These are phyloP conservation scores for Diplodia sapinea DNA, from an alignment of 2,329 filamentous ascomycete genomes.

Conservation along the genomic window DNA sequence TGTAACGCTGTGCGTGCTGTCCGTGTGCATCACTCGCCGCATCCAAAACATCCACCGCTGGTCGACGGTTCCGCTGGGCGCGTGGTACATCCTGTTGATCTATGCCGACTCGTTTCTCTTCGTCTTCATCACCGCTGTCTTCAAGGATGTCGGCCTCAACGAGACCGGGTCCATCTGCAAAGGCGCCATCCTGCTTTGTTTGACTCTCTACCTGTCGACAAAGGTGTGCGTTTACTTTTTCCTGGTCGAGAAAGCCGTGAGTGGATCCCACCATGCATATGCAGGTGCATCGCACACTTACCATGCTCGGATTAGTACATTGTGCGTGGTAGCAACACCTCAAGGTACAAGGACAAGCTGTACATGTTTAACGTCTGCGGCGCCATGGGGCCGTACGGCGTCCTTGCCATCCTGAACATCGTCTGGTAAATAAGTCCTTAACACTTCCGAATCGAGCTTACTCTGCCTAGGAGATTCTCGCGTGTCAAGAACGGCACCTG, in stretches of 20 bases:
- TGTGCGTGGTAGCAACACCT: constrained; percentile 9
- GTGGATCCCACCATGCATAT: background rate
- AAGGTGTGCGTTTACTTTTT: constrained; percentile 19
- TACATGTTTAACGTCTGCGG: constrained; percentile 10
- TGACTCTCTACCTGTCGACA: constrained; percentile 17
- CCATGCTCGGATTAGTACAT: background rate
- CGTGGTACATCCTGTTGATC: background rate
- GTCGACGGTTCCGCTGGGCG: background rate
- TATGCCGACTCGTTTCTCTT: constrained; percentile 22
- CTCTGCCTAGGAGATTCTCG: constrained; percentile 8
- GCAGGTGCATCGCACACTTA: background rate
- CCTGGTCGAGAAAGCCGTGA: constrained; percentile 21
- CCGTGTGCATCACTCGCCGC: constrained; percentile 13
- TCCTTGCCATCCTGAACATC: constrained; percentile 23
- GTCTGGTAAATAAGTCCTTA: background rate
- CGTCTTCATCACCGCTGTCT: constrained; percentile 20
- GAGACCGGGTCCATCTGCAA: constrained; percentile 2
- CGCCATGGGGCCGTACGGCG: constrained; percentile 10
- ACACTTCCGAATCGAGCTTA: background rate
- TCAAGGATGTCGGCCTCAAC: constrained; percentile 22
- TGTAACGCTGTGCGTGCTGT: constrained; percentile 6
- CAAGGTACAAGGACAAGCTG: constrained; percentile 1
- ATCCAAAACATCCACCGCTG: constrained; percentile 7
- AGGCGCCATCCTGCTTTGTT: constrained; percentile 11
- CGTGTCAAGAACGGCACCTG: constrained; percentile 45